Evolutionary conservation across 139 green algal species (phyloP), one percentile per base, ranked within the genome.

Genomic region (Chlorella ohadii): DNA sequence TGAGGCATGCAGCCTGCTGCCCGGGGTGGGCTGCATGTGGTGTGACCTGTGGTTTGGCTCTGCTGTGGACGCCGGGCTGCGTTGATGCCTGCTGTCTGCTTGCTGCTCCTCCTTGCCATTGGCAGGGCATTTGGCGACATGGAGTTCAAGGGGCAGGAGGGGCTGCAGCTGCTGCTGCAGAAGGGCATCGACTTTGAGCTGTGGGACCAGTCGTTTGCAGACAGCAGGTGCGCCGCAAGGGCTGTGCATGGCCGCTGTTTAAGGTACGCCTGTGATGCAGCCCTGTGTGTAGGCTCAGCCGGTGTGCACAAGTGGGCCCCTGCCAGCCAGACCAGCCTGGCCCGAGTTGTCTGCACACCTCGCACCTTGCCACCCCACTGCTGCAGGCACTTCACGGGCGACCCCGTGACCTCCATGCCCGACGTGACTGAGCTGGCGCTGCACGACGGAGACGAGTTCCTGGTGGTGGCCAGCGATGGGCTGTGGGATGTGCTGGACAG

Each of bases 401-500:
- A 93, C 85, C 91, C 88, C 17, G 90, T 97, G 16, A 93, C 93
- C 11, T 86, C 90, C 19, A 38, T 65, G 33, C 93, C 91, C 16
- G 91, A 94, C 56, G 78, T 96, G 27, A 85, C 89, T 20, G 92
- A 94, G 79, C 57, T 94, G 31, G 56, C 77, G 64, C 72, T 96
- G 31, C n/a, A 51, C 4, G 85, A 82, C 0, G 86, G 80, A 16
- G 91, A 93, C 81, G 93, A 96, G 85, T 96, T 96, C 72, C 33
- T 96, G 51, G 79, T 97, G 17, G 70, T 97, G 20, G 94, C 91
- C 19, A 91, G 86, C 63, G 94, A 97, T 78, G 94, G 94, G 27
- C 84, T 97, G 28, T 93, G 90, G 90, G 90, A 93, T 65, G 90
- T 93, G 22, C 75, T 93, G 81, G 73, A 67, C 51, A 92, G 84